phyloP scores from a whole-genome alignment of 2,329 filamentous ascomycete genomes.

The Anisogramma anomala region DNA sequence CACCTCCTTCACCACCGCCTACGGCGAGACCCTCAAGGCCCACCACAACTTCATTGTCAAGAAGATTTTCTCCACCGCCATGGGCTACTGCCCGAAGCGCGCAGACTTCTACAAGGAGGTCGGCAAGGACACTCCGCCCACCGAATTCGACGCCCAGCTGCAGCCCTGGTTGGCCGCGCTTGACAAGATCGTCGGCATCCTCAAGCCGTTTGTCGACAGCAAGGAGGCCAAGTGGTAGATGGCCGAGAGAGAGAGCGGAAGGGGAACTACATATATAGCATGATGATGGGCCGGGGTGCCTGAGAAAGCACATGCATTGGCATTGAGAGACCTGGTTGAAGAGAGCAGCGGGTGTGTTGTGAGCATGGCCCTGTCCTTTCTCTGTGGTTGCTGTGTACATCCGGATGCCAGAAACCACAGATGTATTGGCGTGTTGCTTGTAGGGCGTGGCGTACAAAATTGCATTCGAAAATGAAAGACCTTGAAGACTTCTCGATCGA shows the following conservation, averaged over 20 bases:
- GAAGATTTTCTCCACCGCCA: slow-evolving; percentile 84
- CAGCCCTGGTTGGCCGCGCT: slow-evolving; percentile 63
- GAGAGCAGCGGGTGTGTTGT: neutral
- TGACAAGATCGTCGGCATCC: slow-evolving; percentile 65
- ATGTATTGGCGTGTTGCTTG: neutral
- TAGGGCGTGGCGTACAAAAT: neutral
- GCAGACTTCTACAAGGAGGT: slow-evolving; percentile 90
- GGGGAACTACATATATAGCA: too few species aligned
- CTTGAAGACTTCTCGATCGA: neutral
- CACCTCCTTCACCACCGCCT: slow-evolving; percentile 76
- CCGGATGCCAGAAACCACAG: neutral
- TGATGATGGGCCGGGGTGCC: neutral
- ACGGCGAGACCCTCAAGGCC: slow-evolving; percentile 77
- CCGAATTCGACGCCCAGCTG: slow-evolving; percentile 53
- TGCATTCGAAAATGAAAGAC: neutral
- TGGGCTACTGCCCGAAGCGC: slow-evolving; percentile 86
- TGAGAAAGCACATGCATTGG: neutral
- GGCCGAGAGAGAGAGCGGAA: neutral
- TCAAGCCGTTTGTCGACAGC: slow-evolving; percentile 48
- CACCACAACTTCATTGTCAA: slow-evolving; percentile 85
- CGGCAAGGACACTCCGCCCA: slow-evolving; percentile 44
- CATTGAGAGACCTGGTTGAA: neutral
- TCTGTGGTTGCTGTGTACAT: neutral
- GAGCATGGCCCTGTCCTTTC: neutral
- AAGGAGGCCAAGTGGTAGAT: slow-evolving; percentile 46